Evolutionary conservation across 1,139 yeast genomes (phyloP).

Genomic region (Scheffersomyces illinoinensis): DNA sequence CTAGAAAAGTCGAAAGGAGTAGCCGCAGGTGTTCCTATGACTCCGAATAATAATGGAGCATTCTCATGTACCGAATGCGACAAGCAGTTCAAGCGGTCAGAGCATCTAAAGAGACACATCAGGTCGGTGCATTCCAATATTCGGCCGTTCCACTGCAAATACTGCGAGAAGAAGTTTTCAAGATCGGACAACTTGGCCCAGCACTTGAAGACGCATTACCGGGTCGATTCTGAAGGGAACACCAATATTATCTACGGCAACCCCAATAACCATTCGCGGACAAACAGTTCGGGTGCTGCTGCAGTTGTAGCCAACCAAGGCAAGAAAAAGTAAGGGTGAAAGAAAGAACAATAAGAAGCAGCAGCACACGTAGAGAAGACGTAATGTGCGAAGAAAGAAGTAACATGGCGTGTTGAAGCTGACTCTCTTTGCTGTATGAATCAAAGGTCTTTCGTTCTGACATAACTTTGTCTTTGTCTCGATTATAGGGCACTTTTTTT

Average conservation of each 20-base stretch:
- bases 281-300: background rate
- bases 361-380: background rate
- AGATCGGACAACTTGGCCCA: conserved; percentile 52
- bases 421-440: background rate
- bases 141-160: conserved; percentile 50
- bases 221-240: conserved; percentile 34
- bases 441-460: background rate
- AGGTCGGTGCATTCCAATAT: conserved; percentile 51
- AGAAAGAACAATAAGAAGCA: background rate
- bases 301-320: conserved; percentile 14
- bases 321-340: conserved; percentile 14
- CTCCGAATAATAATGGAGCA: conserved; percentile 18
- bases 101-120: conserved; percentile 50
- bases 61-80: conserved; percentile 49
- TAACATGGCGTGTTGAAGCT: background rate
- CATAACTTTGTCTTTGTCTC: conserved; percentile 1
- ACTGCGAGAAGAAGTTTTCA: conserved; percentile 50
- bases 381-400: background rate
- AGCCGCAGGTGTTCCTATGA: conserved; percentile 6
- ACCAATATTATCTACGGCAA: conserved; percentile 41
- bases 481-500: background rate
- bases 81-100: conserved; percentile 49
- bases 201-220: conserved; percentile 46
- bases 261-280: conserved; percentile 25
- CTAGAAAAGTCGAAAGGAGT: background rate